Evolutionary conservation across 2,329 filamentous ascomycete genomes (phyloP).

Genomic region (Claviceps sp.): DNA sequence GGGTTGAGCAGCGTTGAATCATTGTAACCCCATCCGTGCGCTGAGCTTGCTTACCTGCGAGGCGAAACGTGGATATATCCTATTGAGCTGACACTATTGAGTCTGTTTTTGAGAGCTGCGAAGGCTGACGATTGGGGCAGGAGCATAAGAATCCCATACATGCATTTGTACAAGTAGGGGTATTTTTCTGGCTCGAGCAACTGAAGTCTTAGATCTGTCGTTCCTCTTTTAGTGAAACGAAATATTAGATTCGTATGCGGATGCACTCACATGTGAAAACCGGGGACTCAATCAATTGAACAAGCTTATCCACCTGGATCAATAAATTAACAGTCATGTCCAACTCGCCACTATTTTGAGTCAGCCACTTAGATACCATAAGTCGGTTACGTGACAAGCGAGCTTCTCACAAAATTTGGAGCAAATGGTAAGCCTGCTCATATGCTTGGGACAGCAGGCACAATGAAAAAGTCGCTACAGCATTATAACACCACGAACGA

Average conservation of each 20-base stretch:
- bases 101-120: slow-evolving; percentile 85
- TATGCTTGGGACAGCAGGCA: slow-evolving; percentile 94
- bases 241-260: background rate
- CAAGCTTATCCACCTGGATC: slow-evolving; percentile 96
- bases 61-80: slow-evolving; percentile 80
- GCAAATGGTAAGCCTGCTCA: slow-evolving; percentile 89
- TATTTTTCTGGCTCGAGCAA: slow-evolving; percentile 90
- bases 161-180: slow-evolving; percentile 91
- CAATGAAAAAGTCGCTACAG: slow-evolving; percentile 91
- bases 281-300: slow-evolving; percentile 90
- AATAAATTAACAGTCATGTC: slow-evolving; percentile 99
- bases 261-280: slow-evolving; percentile 77
- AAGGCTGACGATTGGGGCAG: slow-evolving; percentile 97
- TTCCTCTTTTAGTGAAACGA: background rate
- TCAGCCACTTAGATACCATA: slow-evolving; percentile 3
- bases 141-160: slow-evolving; percentile 94
- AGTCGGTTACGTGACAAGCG: background rate
- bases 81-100: slow-evolving; percentile 95
- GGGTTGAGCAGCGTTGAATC: background rate
- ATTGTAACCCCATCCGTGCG: no score
- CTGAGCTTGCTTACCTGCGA: slow-evolving; percentile 49
- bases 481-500: slow-evolving; percentile 96
- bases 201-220: slow-evolving; percentile 76
- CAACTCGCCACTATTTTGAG: slow-evolving; percentile 61
- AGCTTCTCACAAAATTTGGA: slow-evolving; percentile 74